These are phyloP conservation scores for Tanozyma kutaoensis DNA, from an alignment of 805 yeast genomes.

Conservation along the genomic window DNA sequence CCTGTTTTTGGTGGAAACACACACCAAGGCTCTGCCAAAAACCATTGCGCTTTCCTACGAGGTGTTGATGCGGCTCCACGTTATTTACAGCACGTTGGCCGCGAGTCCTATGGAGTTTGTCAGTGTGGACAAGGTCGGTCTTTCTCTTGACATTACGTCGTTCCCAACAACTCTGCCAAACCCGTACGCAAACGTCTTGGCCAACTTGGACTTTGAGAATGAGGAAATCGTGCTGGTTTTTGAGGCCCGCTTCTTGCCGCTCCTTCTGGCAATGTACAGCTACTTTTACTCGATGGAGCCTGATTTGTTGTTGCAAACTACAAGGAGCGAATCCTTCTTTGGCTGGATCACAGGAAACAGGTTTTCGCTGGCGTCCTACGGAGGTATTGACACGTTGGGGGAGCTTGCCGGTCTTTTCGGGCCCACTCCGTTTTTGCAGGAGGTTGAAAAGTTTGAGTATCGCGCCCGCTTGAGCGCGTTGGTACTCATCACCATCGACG, in stretches of 20 bases:
- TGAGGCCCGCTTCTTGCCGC: constrained; percentile 9
- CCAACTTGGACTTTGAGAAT: constrained; percentile 5
- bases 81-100: constrained; percentile 12
- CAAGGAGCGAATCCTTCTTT: constrained; percentile 5
- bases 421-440: constrained; percentile 1
- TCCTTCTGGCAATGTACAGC: constrained; percentile 11
- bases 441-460: not conserved
- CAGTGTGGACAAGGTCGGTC: constrained; percentile 6
- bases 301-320: constrained; percentile 4
- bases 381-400: not conserved
- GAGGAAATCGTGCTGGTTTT: constrained; percentile 1
- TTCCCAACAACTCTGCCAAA: constrained; percentile 9
- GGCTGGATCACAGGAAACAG: constrained; percentile 8
- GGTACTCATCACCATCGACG: constrained; percentile 1
- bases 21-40: not conserved
- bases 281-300: constrained; percentile 9
- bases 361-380: constrained; percentile 4
- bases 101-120: constrained; percentile 11
- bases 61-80: constrained; percentile 12
- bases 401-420: not conserved
- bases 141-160: constrained; percentile 17
- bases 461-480: not conserved
- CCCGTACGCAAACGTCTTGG: constrained; percentile 7
- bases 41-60: constrained; percentile 12
- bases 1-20: constrained; percentile 5